A percentile compares a stretch with the other conserved stretches of the same genome.
phyloP scores from a whole-genome alignment of 2,329 filamentous ascomycete genomes.

The Colletotrichum musicola region DNA sequence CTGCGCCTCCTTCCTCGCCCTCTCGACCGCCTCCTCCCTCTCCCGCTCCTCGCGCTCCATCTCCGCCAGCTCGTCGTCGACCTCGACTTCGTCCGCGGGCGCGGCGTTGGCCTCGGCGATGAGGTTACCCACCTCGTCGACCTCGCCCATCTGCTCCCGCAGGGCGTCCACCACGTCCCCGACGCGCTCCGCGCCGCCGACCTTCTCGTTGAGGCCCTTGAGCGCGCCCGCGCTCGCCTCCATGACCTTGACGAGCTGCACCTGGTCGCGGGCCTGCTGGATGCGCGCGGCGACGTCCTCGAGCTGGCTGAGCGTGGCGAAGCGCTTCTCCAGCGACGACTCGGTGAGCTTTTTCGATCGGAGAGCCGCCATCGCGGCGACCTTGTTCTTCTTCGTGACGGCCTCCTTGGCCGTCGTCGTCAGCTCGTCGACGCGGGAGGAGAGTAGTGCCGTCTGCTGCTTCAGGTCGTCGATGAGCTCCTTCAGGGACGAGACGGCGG shows the following conservation, averaged over 20 bases:
- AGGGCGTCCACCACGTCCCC: constrained; percentile 81
- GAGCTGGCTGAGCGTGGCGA: constrained; percentile 81
- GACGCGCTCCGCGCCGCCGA: constrained; percentile 82
- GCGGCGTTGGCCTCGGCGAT: constrained; percentile 73
- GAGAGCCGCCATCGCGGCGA: constrained; percentile 82
- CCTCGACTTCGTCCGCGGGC: constrained; percentile 80
- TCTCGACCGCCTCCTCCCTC: constrained; percentile 61
- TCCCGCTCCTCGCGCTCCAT: constrained; percentile 73
- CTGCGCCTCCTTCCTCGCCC: constrained; percentile 57
- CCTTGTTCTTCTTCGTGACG: constrained; percentile 78
- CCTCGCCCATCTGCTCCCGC: constrained; percentile 82
- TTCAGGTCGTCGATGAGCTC: constrained; percentile 81
- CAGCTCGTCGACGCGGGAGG: constrained; percentile 75
- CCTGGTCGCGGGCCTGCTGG: constrained; percentile 86
- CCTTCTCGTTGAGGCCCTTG: constrained; percentile 77
- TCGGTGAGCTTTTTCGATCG: constrained; percentile 88
- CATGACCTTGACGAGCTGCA: constrained; percentile 87
- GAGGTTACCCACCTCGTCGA: constrained; percentile 85
- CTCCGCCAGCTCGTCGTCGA: constrained; percentile 88
- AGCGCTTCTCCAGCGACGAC: constrained; percentile 76
- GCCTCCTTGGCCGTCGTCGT: constrained; percentile 75
- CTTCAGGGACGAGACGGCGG: constrained; percentile 85
- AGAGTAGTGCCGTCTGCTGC: constrained; percentile 77
- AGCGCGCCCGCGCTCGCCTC: constrained; percentile 81
- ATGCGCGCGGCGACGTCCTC: constrained; percentile 88